Conservation (phyloP, 1,284 basidiomycete species). For the Cryptococcus sp. region DNA sequence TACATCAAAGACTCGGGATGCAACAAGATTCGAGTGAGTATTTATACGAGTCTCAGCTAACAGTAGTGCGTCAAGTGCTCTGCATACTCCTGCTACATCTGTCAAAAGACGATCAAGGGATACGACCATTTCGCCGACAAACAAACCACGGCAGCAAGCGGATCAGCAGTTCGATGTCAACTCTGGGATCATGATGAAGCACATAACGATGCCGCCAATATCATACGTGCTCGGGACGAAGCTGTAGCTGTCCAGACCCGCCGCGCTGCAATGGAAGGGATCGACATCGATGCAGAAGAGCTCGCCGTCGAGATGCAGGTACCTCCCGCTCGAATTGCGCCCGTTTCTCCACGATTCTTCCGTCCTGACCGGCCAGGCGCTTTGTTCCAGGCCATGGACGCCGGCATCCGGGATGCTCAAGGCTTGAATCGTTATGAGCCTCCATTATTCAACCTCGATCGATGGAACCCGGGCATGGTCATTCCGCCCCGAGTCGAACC, state of each 20-base stretch:
- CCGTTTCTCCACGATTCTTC: too few relatives aligned
- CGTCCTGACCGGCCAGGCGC: too few relatives aligned
- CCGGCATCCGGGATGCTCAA: too few relatives aligned
- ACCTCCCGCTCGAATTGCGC: too few relatives aligned
- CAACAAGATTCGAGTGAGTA: conserved; percentile 63
- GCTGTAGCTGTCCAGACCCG: conserved; percentile 50
- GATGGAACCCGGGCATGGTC: too few relatives aligned
- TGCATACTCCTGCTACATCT: conserved; percentile 72
- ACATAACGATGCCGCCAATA: conserved; percentile 53
- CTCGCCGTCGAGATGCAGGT: conserved; percentile 60
- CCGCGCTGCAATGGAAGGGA: conserved; percentile 19
- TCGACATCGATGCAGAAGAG: conserved; percentile 54
- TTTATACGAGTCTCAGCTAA: background rate
- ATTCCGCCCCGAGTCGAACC: too few relatives aligned
- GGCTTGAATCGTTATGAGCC: too few relatives aligned
- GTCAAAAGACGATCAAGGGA: conserved; percentile 58
- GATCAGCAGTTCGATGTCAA: conserved; percentile 63
- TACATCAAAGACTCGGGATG: conserved; percentile 44
- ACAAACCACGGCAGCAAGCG: background rate
- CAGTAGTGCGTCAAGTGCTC: conserved; percentile 58
- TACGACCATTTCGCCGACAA: conserved; percentile 1
- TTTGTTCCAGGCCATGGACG: too few relatives aligned
- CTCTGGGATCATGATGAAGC: conserved; percentile 59
- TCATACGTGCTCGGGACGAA: conserved; percentile 58
- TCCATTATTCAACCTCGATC: too few relatives aligned